Percentiles rank a stretch among this genome's conserved stretches.
These are phyloP conservation scores for Suillus subaureus DNA, from an alignment of 768 basidiomycete species.

Conservation along the genomic window DNA sequence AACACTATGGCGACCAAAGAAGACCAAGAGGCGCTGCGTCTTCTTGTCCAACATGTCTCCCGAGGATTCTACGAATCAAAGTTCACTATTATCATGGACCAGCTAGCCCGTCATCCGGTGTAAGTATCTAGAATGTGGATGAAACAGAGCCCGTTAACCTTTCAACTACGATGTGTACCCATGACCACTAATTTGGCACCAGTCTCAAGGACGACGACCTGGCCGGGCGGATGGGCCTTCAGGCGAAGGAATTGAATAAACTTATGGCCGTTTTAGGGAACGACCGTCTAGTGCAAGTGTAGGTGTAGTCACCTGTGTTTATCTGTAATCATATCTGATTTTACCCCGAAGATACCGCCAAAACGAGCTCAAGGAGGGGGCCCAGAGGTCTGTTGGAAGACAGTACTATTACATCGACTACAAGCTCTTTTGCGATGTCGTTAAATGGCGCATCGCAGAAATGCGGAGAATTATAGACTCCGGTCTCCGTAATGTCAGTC, in stretches of 20 bases:
- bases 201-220: constrained; percentile 94
- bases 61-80: constrained; percentile 95
- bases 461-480: constrained; percentile 92
- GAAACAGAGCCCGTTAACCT: constrained; percentile 24
- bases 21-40: constrained; percentile 79
- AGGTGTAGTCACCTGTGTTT: constrained; percentile 30
- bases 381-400: constrained; percentile 82
- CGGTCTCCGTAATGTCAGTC: constrained; percentile 79
- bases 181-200: constrained; percentile 10
- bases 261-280: constrained; percentile 80
- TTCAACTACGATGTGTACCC: constrained; percentile 5
- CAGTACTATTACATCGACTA: constrained; percentile 98
- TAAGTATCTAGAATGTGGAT: constrained; percentile 59
- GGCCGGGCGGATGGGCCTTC: constrained; percentile 87
- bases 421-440: constrained; percentile 93
- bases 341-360: constrained; percentile 64
- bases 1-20: constrained; percentile 65
- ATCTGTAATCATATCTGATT: constrained; percentile 2
- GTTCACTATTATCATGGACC: constrained; percentile 90
- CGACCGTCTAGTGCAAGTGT: constrained; percentile 81
- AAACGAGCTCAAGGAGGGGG: constrained; percentile 89
- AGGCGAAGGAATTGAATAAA: constrained; percentile 89
- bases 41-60: constrained; percentile 90
- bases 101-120: constrained; percentile 91
- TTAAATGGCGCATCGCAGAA: constrained; percentile 95